phyloP scores from a whole-genome alignment of 805 yeast genomes.

The Groenewaldozyma tartarivorans region DNA sequence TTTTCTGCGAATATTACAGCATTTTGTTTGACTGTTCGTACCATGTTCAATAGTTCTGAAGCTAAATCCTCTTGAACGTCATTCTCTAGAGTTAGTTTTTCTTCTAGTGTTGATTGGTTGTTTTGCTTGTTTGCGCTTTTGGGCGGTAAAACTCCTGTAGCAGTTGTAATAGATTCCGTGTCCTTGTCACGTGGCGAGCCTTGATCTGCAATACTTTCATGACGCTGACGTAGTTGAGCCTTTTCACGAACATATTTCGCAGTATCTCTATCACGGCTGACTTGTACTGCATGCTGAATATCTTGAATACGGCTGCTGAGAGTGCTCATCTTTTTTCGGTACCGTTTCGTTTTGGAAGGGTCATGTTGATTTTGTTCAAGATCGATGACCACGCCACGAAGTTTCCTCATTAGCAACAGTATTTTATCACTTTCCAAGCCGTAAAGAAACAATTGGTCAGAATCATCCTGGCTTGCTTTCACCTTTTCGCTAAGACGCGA shows the following conservation, averaged over 20 bases:
- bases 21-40: constrained; percentile 37
- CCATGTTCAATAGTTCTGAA: constrained; percentile 40
- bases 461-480: background rate
- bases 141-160: constrained; percentile 1
- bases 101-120: constrained; percentile 12
- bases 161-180: background rate
- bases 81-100: constrained; percentile 21
- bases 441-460: background rate
- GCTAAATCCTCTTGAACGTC: constrained; percentile 39
- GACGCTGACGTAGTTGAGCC: background rate
- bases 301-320: background rate
- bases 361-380: background rate
- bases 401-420: background rate
- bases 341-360: background rate
- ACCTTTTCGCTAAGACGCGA: background rate
- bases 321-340: background rate
- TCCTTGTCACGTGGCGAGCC: background rate
- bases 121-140: background rate
- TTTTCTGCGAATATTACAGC: constrained; percentile 36
- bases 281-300: background rate
- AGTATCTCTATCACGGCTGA: background rate
- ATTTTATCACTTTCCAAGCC: background rate
- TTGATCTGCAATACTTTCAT: background rate
- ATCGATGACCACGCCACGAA: background rate
- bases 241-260: background rate